phyloP scores from a whole-genome alignment of 345 rosid species.

The Aurinia saxatilis region DNA sequence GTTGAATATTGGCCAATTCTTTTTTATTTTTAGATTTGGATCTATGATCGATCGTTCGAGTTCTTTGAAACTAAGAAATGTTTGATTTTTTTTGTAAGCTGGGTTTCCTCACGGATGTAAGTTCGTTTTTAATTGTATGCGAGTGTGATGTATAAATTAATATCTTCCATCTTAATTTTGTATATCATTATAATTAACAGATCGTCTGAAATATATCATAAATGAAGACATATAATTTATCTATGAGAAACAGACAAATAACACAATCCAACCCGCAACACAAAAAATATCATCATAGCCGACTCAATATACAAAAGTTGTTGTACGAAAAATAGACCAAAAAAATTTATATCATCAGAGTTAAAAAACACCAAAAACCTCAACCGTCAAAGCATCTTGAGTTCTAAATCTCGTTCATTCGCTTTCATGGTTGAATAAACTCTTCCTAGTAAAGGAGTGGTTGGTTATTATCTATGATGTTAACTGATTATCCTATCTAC shows the following conservation, averaged over 20 bases:
- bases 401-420: too few species aligned
- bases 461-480: too few species aligned
- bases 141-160: constrained; percentile 1
- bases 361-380: too few species aligned
- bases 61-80: constrained; percentile 27
- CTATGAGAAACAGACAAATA: background rate
- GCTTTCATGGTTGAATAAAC: too few species aligned
- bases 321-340: too few species aligned
- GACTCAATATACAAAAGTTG: background rate
- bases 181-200: background rate
- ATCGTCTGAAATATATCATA: background rate
- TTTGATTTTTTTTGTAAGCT: constrained; percentile 13
- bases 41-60: constrained; percentile 24
- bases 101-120: constrained; percentile 8
- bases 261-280: background rate
- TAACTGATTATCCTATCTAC: too few species aligned
- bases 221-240: background rate
- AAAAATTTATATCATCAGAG: too few species aligned
- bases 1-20: constrained; percentile 6
- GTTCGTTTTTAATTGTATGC: constrained; percentile 3
- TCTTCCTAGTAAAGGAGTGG: too few species aligned
- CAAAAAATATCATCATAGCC: background rate
- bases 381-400: background rate
- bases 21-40: background rate
- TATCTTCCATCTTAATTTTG: background rate